Evolutionary conservation across 345 rosid genomes (phyloP).

Genomic region (Arabis hirsuta): DNA sequence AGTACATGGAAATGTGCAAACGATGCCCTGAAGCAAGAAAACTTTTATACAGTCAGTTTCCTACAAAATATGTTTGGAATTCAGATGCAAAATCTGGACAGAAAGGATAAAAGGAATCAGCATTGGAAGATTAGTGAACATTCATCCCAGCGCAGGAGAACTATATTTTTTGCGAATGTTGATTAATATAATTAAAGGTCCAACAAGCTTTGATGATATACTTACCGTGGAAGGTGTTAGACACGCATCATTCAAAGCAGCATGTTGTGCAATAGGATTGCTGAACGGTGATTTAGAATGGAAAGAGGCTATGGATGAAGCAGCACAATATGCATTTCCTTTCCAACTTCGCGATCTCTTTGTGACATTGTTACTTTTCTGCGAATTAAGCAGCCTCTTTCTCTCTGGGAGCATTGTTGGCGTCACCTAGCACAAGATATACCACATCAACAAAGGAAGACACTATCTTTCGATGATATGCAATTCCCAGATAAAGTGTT

Average conservation of each 20-base stretch:
- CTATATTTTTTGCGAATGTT: background rate
- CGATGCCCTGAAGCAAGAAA: background rate
- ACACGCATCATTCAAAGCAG: background rate
- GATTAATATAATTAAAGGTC: background rate
- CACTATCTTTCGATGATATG: background rate
- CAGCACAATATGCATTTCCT: too few relatives aligned
- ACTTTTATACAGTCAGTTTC: background rate
- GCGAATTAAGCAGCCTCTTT: background rate
- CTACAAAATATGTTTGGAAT: background rate
- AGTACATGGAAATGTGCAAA: background rate
- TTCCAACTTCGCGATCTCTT: too few relatives aligned
- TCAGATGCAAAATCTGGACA: background rate
- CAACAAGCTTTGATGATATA: background rate
- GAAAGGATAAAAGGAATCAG: background rate
- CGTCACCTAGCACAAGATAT: background rate
- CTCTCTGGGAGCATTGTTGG: slow-evolving; percentile 11
- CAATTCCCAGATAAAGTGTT: background rate
- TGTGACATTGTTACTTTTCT: background rate
- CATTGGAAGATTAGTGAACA: background rate
- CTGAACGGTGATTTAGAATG: too few relatives aligned
- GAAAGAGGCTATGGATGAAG: too few relatives aligned
- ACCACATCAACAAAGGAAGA: background rate
- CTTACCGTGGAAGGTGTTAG: background rate
- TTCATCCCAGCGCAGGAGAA: too few relatives aligned
- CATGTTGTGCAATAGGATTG: too few relatives aligned